Base-by-base conservation (phyloP, 805 yeast genomes). In the Danielia reshetovae region DNA sequence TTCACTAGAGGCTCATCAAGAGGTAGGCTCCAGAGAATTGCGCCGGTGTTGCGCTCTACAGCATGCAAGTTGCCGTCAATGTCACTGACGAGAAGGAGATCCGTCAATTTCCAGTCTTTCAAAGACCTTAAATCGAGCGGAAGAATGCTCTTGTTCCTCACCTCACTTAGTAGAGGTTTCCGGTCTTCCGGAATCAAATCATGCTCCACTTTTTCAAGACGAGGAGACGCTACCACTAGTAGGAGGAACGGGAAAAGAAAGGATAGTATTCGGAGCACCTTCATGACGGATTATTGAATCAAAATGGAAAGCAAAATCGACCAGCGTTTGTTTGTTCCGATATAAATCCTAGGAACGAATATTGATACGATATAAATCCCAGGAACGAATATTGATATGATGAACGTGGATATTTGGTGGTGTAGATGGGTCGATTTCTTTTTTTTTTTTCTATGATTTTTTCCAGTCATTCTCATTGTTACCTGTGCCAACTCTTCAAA, bases 11-110 rank as follows among this genome's bases (percentile, higher is more conserved):
- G 81, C 2, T 72, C 74, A 13, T 74, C 75, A 3, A 85, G 77
- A 4, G 76, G 74, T 3, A 88, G 58, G 0, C 87, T 71, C 97
- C 97, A 89, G 11, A 81, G 52, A 7, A 80, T 55, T 17, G 75
- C 75, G 2, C 97, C 97, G 0, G 83, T 77, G 32, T 74, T 66
- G 40, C 97, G 66, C 44, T 81, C 78, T 7, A 88, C 59, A 0
- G 93, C 96, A 53, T 87, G 93, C 7, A 89, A 57, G 18, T 84
- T 80, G 1, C 97, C 97, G 51, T 90, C 96, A 2, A 88, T 73
- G 49, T 89, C 95, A 9, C 89, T 77, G 0, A 85, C 77, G 4
- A 88, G 58, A 2, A 89, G 54, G 7, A 83, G 49, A 44, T 81
- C 77, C 0, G 85, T 62, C 5, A 82, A 59, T 18, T 51, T 50